Base-by-base conservation (phyloP, 108 stramenopile genomes). In the Cyclotella choctawhatcheeana region DNA sequence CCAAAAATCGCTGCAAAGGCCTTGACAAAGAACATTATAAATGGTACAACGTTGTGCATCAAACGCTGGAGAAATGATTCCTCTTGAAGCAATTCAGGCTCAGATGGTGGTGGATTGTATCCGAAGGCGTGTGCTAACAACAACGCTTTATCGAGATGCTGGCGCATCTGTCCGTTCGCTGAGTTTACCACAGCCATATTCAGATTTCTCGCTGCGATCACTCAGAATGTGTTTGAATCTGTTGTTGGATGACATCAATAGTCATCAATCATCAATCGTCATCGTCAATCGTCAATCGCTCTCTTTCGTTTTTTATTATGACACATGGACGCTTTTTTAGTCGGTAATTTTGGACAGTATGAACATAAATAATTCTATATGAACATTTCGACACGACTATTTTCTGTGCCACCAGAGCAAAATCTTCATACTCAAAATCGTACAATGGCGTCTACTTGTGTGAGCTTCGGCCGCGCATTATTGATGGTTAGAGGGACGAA, bases 401-500 rank as follows among this genome's bases (percentile, higher is more conserved):
- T n/a, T n/a, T n/a, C n/a, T n/a, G n/a, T n/a, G n/a, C n/a, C 37
- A 6, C 37, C 20, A 17, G 16, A 17, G 20, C 50, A 51, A 17
- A 8, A 17, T n/a, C 17, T 17, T n/a, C 20, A 22, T 3, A 37
- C 32, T 37, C 34, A 16, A 44, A 44, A 6, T 18, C 44, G 27
- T 29, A 56, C 13, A n/a, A 72, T 67, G 71, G 73, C 79, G 30
- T 54, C 82, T 14, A 44, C 66, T 8, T 62, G 76, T 24, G 68
- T 83, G 18, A 51, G 89, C 43, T 80, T 94, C 12, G 79, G 82
- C 10, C 83, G 93, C 16, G 81, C 85, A 31, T 75, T 94, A 18
- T 71, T 94, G 35, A 94, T 92, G 91, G 93, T 91, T 25, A 85
- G 93, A 67, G 86, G 89, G 1, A 78, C 88, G 7, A 87, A 89